Percentiles rank a stretch among this genome's conserved stretches.
Evolutionary conservation across 1,284 basidiomycete species (phyloP).

Genomic region (Puccinia novopanici): DNA sequence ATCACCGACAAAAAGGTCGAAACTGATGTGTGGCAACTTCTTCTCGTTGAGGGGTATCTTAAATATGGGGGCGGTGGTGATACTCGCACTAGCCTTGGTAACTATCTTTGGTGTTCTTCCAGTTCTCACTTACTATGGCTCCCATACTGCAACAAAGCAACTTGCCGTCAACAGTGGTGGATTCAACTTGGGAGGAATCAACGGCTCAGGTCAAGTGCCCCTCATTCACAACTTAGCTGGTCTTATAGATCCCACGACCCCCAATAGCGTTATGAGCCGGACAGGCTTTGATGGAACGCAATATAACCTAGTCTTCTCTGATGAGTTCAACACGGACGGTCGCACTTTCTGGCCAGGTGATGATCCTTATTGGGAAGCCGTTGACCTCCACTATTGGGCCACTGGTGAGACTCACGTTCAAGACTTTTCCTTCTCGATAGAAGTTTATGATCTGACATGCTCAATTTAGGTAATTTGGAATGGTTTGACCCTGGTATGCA

Average conservation of each 20-base stretch:
- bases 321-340: conserved; percentile 67
- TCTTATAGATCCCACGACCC: conserved; percentile 76
- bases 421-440: neutral
- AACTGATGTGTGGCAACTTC: neutral
- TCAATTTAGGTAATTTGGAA: conserved; percentile 64
- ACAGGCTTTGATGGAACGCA: conserved; percentile 56
- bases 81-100: conserved; percentile 33
- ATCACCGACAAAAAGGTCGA: conserved; percentile 5
- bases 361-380: conserved; percentile 63
- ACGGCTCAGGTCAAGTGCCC: conserved; percentile 72
- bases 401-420: conserved; percentile 60
- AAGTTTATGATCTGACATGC: neutral
- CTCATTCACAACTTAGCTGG: conserved; percentile 67
- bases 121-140: conserved; percentile 12
- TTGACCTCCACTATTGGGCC: conserved; percentile 74
- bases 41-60: conserved; percentile 42
- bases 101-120: conserved; percentile 40
- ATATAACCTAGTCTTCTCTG: conserved; percentile 70
- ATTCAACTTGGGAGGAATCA: conserved; percentile 73
- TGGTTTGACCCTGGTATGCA: conserved; percentile 66
- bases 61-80: conserved; percentile 29
- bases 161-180: conserved; percentile 42
- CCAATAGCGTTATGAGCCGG: conserved; percentile 63
- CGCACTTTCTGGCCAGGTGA: conserved; percentile 73
- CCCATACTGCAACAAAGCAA: conserved; percentile 15